Evolutionary conservation across 129 eudicot genomes (phyloP).

Genomic region (Lactuca saligna): DNA sequence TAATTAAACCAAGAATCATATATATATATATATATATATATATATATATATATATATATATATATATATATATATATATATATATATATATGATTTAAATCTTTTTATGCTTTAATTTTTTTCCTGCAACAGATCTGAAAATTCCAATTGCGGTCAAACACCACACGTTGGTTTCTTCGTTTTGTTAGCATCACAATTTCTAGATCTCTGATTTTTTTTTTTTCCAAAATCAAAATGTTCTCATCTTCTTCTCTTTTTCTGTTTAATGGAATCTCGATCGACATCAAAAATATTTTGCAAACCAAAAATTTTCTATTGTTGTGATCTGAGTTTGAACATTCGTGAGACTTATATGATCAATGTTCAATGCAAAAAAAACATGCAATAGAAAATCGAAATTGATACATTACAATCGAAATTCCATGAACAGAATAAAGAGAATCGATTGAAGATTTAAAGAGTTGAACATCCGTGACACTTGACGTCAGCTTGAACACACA

Average conservation of each 20-base stretch:
- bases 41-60: too few relatives aligned
- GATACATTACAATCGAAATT: background rate
- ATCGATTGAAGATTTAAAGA: background rate
- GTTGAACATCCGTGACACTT: too few relatives aligned
- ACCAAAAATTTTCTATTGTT: slow-evolving; percentile 73
- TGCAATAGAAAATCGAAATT: slow-evolving; percentile 23
- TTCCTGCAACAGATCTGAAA: too few relatives aligned
- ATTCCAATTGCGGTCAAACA: slow-evolving; percentile 44
- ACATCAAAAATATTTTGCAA: slow-evolving; percentile 65
- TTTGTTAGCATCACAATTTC: slow-evolving; percentile 78
- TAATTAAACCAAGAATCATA: too few relatives aligned
- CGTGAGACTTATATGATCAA: slow-evolving; percentile 71
- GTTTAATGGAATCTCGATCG: slow-evolving; percentile 70
- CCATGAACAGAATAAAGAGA: background rate
- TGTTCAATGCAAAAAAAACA: slow-evolving; percentile 80
- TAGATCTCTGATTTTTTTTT: slow-evolving; percentile 62
- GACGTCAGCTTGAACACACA: too few relatives aligned
- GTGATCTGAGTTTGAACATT: slow-evolving; percentile 68
- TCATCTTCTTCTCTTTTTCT: slow-evolving; percentile 49
- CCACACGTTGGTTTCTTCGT: slow-evolving; percentile 81
- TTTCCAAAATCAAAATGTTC: slow-evolving; percentile 38
- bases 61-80: too few relatives aligned
- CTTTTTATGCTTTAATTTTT: too few relatives aligned
- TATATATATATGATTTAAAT: too few relatives aligned
- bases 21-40: too few relatives aligned